phyloP scores from a whole-genome alignment of 768 basidiomycete genomes.

The Lactarius evosmus region DNA sequence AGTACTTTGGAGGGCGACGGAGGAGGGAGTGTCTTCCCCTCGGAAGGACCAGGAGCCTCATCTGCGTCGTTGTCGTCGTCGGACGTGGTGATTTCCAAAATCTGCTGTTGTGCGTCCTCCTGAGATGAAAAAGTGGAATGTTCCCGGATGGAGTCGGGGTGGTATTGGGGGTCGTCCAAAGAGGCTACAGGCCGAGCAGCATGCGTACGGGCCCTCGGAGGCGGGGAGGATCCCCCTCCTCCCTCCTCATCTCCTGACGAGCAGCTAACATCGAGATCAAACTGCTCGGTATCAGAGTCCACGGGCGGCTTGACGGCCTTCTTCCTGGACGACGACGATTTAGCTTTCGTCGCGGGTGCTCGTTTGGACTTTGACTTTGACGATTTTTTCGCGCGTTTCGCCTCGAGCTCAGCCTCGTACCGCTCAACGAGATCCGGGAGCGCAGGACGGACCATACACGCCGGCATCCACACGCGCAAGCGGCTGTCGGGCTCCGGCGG shows the following conservation, averaged over 20 bases:
- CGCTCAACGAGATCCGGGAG: slow-evolving; percentile 62
- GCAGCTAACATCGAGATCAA: slow-evolving; percentile 17
- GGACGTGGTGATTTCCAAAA: slow-evolving; percentile 7
- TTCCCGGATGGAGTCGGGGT: neutral
- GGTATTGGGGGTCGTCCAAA: neutral
- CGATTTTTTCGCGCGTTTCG: slow-evolving; percentile 18
- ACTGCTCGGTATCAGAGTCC: slow-evolving; percentile 9
- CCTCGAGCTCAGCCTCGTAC: slow-evolving; percentile 50
- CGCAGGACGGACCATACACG: slow-evolving; percentile 66
- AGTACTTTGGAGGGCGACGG: slow-evolving; percentile 19
- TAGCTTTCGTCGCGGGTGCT: neutral
- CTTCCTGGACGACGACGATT: neutral
- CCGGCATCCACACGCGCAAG: slow-evolving; percentile 78
- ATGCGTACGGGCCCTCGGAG: neutral
- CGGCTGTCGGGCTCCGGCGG: slow-evolving; percentile 53
- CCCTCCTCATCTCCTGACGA: slow-evolving; percentile 11
- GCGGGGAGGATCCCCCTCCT: neutral
- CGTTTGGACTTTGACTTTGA: slow-evolving; percentile 2
- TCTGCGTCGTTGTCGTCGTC: neutral
- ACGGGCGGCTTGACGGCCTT: neutral
- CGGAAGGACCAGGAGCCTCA: neutral
- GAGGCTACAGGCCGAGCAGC: neutral
- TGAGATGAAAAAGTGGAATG: neutral
- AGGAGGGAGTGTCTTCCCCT: neutral
- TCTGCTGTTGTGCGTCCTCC: neutral